These are phyloP conservation scores for Solidago caesia DNA, from an alignment of 129 eudicot genomes.

Conservation along the genomic window DNA sequence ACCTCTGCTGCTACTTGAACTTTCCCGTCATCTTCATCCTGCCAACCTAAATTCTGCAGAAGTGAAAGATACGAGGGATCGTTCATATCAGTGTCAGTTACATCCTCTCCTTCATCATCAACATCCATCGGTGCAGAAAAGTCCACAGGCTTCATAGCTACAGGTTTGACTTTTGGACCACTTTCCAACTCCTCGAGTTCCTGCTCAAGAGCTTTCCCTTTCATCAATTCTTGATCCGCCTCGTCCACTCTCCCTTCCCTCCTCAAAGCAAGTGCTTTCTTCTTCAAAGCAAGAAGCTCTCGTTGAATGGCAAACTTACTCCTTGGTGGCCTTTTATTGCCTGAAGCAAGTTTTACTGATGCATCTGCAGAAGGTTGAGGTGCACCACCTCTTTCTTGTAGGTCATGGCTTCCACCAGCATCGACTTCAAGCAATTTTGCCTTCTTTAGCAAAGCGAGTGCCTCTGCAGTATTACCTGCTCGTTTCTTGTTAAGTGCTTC, in stretches of 20 bases:
- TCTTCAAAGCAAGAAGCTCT: slow-evolving; percentile 81
- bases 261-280: slow-evolving; percentile 80
- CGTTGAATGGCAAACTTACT: slow-evolving; percentile 62
- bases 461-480: slow-evolving; percentile 70
- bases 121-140: slow-evolving; percentile 30
- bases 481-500: slow-evolving; percentile 68
- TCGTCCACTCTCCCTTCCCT: slow-evolving; percentile 58
- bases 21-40: slow-evolving; percentile 50
- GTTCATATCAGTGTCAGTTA: slow-evolving; percentile 81
- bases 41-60: slow-evolving; percentile 83
- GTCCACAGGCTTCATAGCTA: slow-evolving; percentile 30
- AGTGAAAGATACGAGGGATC: slow-evolving; percentile 82
- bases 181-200: slow-evolving; percentile 76
- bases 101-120: slow-evolving; percentile 59
- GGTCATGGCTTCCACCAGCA: slow-evolving; percentile 32
- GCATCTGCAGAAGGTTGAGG: slow-evolving; percentile 5
- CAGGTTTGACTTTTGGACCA: slow-evolving; percentile 38
- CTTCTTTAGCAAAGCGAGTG: slow-evolving; percentile 56
- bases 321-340: slow-evolving; percentile 45
- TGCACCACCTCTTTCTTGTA: slow-evolving; percentile 24
- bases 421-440: slow-evolving; percentile 67
- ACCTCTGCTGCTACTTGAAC: slow-evolving; percentile 14
- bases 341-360: slow-evolving; percentile 18
- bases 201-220: slow-evolving; percentile 79
- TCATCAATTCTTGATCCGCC: slow-evolving; percentile 66